Evolutionary conservation across 345 rosid species (phyloP).

Genomic region (Ceriops decandra): DNA sequence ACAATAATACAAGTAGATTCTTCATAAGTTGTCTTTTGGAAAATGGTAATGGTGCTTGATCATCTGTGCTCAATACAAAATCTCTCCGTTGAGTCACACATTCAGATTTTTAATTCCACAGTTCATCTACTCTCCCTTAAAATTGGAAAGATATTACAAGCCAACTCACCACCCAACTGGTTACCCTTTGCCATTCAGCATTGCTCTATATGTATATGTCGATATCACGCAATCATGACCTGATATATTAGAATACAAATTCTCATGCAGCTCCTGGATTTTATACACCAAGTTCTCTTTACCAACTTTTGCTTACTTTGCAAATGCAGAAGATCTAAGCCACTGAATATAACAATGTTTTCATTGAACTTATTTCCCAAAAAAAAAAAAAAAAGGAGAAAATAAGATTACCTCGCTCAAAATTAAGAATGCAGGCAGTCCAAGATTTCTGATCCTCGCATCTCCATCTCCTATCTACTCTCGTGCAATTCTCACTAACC

Average conservation of each 20-base stretch:
- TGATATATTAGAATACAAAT: neutral
- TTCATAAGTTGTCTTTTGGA: no score
- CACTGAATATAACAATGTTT: neutral
- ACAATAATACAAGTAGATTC: no score
- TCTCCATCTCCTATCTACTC: slow-evolving; percentile 38
- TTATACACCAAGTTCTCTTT: neutral
- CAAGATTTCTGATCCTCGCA: slow-evolving; percentile 36
- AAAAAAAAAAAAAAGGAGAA: neutral
- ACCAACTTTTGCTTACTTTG: neutral
- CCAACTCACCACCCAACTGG: neutral
- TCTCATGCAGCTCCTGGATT: neutral
- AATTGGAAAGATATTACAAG: neutral
- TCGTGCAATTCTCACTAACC: slow-evolving; percentile 43
- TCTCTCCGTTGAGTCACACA: neutral
- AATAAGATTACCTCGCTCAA: slow-evolving; percentile 40
- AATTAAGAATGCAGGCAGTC: slow-evolving; percentile 54
- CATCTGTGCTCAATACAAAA: no score
- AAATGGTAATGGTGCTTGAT: no score
- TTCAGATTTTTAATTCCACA: neutral
- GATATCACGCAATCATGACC: neutral
- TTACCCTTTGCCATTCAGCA: neutral
- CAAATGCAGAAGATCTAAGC: neutral
- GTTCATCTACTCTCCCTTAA: neutral
- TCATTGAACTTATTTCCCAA: neutral
- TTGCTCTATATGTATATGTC: neutral